Evolutionary conservation across 2,329 filamentous ascomycete species (phyloP), one percentile per base, ranked within the genome.

Genomic region (Purpureocillium takamizusanense): DNA sequence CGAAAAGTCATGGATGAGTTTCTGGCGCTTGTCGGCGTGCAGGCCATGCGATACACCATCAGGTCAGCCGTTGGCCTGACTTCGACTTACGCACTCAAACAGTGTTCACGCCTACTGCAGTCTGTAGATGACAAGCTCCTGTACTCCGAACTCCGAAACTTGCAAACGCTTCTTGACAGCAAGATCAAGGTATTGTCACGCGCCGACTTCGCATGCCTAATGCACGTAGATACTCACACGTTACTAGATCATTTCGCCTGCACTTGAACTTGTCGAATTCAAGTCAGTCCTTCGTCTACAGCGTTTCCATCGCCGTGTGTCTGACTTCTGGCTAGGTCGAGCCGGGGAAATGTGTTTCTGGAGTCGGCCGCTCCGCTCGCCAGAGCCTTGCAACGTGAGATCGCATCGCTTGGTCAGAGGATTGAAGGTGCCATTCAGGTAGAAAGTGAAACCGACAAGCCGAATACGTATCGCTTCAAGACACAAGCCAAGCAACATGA

Each of bases 11-110:
- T 94, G 87, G 87, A 94, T 57, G 70, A 70, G 38, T 69, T 78
- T 44, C 61, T 78, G 41, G 53, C 67, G 36, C 60, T 63, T 33
- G 56, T 78, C 42, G 73, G 73, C 44, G 60, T 67, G 35, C 86
- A 94, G 65, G 86, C 86, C 36, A 82, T 94, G 74, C 94, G 87
- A 65, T 94, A 92, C 74, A 88, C 88, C 56, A 89, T 95, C 52
- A 73, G 85, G 36, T 89, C 87, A 14, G 88, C 88, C 36, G 81
- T 97, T 48, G 79, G 84, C 35, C 74, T 95, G 47, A 95, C 89
- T 2, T 87, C 86, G 37, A 78, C 74, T 30, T 94, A 88, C 64
- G 86, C 88, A n/a, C 72, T 95, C 45, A 77, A 77, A 41, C 87
- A 95, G 60, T 88, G 84, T 41, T 78, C 82, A 2, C 77, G 83